Evolutionary conservation across 306 rosid genomes (phyloP).

Genomic region (Fragaria ananassa): DNA sequence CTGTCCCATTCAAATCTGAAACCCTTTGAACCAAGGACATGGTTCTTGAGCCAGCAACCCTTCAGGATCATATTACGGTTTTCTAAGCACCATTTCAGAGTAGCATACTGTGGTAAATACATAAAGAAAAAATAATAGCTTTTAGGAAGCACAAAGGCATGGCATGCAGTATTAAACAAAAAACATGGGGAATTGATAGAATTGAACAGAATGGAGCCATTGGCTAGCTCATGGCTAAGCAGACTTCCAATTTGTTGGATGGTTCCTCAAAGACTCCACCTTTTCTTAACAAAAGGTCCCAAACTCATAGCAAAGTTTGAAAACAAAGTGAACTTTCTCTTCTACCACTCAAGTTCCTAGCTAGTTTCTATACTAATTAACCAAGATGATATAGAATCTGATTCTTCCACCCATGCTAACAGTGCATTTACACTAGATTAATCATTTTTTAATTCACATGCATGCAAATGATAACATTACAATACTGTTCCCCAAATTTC

Average conservation of each 20-base stretch:
- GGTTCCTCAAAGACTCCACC: constrained; percentile 2
- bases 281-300: constrained; percentile 15
- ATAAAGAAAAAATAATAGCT: not conserved
- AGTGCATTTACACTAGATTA: constrained; percentile 33
- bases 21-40: constrained; percentile 25
- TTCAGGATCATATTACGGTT: not conserved
- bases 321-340: constrained; percentile 15
- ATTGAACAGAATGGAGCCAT: not conserved
- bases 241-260: constrained; percentile 9
- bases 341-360: not conserved
- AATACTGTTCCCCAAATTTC: not conserved
- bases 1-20: not conserved
- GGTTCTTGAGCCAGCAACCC: constrained; percentile 24
- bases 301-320: constrained; percentile 18
- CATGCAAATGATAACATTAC: constrained; percentile 16
- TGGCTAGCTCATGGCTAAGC: not conserved
- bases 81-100: constrained; percentile 13
- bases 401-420: constrained; percentile 19
- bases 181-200: constrained; percentile 23
- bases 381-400: constrained; percentile 17
- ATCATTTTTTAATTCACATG: constrained; percentile 26
- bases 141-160: constrained; percentile 34
- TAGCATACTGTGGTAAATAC: constrained; percentile 12
- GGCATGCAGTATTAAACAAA: constrained; percentile 25
- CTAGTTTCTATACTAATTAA: constrained; percentile 14